Conservation (phyloP, 768 basidiomycete species). For the Podaxis sp. region DNA sequence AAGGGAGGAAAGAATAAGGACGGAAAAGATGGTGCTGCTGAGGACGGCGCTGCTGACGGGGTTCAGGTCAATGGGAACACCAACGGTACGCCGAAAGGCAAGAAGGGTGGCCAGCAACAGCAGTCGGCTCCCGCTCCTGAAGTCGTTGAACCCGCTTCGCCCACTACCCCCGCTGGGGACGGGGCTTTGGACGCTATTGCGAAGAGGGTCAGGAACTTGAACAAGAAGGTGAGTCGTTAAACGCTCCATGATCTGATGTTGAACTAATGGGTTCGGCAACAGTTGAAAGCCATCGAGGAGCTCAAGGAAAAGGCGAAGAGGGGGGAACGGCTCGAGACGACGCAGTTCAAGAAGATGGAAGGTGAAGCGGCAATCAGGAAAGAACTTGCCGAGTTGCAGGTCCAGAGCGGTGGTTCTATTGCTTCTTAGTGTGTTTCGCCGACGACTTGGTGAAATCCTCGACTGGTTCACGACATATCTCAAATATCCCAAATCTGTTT, state of each 20-base stretch:
- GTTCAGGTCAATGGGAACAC: slow-evolving; percentile 20
- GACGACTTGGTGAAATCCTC: neutral
- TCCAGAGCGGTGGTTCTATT: neutral
- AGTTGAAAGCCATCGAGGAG: slow-evolving; percentile 99
- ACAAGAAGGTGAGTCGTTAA: slow-evolving; percentile 76
- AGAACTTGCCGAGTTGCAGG: slow-evolving; percentile 58
- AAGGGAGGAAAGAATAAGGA: slow-evolving; percentile 44
- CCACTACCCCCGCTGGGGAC: slow-evolving; percentile 56
- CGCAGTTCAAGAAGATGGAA: slow-evolving; percentile 97
- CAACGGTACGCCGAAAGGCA: slow-evolving; percentile 17
- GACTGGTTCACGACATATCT: neutral
- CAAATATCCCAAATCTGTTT: neutral
- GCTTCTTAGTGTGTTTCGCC: neutral
- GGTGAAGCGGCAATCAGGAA: slow-evolving; percentile 81
- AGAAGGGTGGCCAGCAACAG: slow-evolving; percentile 19
- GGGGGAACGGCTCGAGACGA: slow-evolving; percentile 91
- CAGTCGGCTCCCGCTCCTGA: slow-evolving; percentile 25
- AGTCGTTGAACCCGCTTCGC: slow-evolving; percentile 34
- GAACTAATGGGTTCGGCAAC: neutral
- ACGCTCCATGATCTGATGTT: neutral
- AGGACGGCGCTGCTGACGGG: slow-evolving; percentile 48
- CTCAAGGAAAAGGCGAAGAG: slow-evolving; percentile 89
- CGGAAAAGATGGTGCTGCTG: slow-evolving; percentile 22
- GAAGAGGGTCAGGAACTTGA: slow-evolving; percentile 94
- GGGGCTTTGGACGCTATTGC: slow-evolving; percentile 70